Base-by-base conservation (phyloP, 371 early-diverging fungal species). In the Lichtheimia ornata region DNA sequence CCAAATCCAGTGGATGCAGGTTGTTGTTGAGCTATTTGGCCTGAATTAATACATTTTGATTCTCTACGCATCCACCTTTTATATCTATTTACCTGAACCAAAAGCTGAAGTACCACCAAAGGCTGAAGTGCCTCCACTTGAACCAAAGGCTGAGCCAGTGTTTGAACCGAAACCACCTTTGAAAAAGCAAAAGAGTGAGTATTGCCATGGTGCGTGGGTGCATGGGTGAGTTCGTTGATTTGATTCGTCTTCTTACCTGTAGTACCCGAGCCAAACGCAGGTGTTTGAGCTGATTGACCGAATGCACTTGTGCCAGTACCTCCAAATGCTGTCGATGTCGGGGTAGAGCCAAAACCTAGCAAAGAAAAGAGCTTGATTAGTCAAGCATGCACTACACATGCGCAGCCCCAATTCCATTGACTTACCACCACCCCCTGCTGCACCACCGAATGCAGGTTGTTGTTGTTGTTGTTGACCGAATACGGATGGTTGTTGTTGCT, bases 401-500 rank as follows among this genome's bases (percentile, higher is more conserved):
- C 28, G 15, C 9, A 20, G 6, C 59, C 22, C 24, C 2, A 22
- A 53, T 44, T 22, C n/a, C 47, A 50, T 40, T n/a, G 45, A 56
- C 41, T 54, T 18, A 35, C 44, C 28, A 44, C 15, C 15, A 15
- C 40, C 42, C 47, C 22, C 35, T 18, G 30, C 18, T 15, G 42
- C 73, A 77, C 86, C 84, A 61, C 88, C 83, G 73, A 84, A 80
- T 7, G 78, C 64, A 20, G 76, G 64, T 56, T 66, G 62, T 42
- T 80, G 74, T 40, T 67, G 74, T n/a, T 64, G 68, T 18, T 64
- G 72, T 50, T 73, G 74, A 5, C 81, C 81, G 62, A 81, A 81
- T 7, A 75, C 73, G 43, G 85, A 78, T 59, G 79, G 64, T 65
- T 82, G 79, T 15, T 73, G 76, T 13, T 73, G 84, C 7, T 73